phyloP scores from a whole-genome alignment of 129 eudicot genomes.

The Arctium lappa region DNA sequence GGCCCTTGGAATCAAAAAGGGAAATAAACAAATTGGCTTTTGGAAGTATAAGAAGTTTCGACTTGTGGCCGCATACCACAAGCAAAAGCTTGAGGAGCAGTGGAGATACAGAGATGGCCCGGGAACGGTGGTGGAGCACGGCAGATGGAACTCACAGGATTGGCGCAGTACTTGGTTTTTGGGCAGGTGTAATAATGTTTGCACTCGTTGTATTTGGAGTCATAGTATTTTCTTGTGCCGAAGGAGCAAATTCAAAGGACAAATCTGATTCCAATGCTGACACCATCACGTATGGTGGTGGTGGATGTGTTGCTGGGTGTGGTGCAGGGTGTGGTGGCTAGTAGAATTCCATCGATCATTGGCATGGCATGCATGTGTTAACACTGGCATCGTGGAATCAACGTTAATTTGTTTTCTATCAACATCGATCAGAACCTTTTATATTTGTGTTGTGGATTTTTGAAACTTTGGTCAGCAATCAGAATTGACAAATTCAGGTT shows the following conservation, averaged over 20 bases:
- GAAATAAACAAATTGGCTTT: conserved; percentile 23
- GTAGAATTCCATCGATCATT: neutral
- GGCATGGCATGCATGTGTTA: neutral
- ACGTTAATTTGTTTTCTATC: neutral
- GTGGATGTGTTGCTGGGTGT: conserved; percentile 35
- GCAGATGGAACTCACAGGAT: neutral
- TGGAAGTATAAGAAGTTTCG: conserved; percentile 25
- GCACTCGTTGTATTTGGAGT: conserved; percentile 20
- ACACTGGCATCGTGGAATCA: too few species aligned
- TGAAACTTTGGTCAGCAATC: neutral
- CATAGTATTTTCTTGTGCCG: conserved; percentile 44
- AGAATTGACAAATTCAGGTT: neutral
- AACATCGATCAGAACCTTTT: neutral
- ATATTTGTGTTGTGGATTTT: neutral
- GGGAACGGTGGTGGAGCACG: conserved; percentile 20
- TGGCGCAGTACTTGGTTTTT: conserved; percentile 23
- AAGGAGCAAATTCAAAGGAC: conserved; percentile 34
- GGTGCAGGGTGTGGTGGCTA: conserved; percentile 52
- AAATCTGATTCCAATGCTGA: conserved; percentile 28
- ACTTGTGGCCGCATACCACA: neutral
- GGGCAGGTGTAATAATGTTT: conserved; percentile 29
- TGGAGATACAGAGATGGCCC: conserved; percentile 19
- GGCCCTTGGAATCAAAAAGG: conserved; percentile 37
- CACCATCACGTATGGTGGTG: conserved; percentile 24
- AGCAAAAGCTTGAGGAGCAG: neutral